Evolutionary conservation across 345 rosid species (phyloP), one percentile per base, ranked within the genome.

Genomic region (Moricandia arvensis): DNA sequence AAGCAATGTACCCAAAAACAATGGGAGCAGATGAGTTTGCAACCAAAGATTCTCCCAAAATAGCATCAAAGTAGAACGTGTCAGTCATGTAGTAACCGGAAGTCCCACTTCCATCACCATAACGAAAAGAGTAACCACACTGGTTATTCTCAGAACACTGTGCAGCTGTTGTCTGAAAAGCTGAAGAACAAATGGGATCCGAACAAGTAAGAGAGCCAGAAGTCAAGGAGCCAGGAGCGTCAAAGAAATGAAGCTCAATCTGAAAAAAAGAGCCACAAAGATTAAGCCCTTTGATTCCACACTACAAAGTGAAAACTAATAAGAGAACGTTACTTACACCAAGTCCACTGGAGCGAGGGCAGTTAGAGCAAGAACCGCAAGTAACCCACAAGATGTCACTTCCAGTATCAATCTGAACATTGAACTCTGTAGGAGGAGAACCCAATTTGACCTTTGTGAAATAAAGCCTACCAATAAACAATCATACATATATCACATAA

Each of bases 361-460:
- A 94, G 71, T 91, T 81, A 73, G 65, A 81, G 84, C 98, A 91
- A 62, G 96, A 82, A 79, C 83, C 82, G 77, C 98, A 94, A 79
- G 87, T 79, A 34, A 94, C 92, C 98, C 98, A 94, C 77, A 94
- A 82, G 69, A 91, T 87, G 51, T 94, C 97, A 31, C 98, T 94
- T 80, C 98, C 97, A 6, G 97, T 95, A 80, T 95, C 99, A 79
- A 95, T 95, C 87, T 95, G 97, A 85, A 92, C 97, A 78, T 85
- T 92, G 86, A 90, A 95, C 64, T 88, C 99, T 84, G 86, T 88
- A 41, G 99, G 96, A 76, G 99, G 99, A 75, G 96, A 88, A 10
- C 99, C 97, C 59, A 95, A 58, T 78, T 89, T 92, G 82, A 95
- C 97, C 86, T 88, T 90, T 10, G 99, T 95, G 78, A 90, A 92